phyloP scores from a whole-genome alignment of 192 early-diverging fungal species.

The Linnemannia schmuckeri region DNA sequence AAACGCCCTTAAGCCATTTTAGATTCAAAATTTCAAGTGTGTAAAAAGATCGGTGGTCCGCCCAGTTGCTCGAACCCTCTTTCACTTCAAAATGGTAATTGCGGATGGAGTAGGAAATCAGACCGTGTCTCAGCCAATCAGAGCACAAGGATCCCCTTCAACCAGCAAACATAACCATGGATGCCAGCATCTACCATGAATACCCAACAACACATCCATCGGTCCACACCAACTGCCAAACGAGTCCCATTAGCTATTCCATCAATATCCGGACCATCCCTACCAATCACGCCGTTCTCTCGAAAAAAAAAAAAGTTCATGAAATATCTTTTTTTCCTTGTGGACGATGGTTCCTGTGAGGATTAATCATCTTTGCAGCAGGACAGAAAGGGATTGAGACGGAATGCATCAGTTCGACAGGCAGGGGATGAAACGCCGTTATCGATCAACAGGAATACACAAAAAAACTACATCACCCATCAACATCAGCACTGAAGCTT shows the following conservation, averaged over 20 bases:
- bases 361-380: not conserved
- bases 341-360: not conserved
- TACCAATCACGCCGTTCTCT: not conserved
- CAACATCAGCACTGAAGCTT: not conserved
- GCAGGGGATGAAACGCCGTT: not conserved
- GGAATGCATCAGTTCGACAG: not conserved
- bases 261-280: not conserved
- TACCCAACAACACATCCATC: slow-evolving; percentile 9
- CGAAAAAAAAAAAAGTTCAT: slow-evolving; percentile 10
- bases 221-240: not conserved
- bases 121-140: slow-evolving; percentile 28
- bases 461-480: not conserved
- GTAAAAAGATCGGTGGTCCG: slow-evolving; percentile 14
- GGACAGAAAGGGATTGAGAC: not conserved
- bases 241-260: not conserved
- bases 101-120: slow-evolving; percentile 10
- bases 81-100: slow-evolving; percentile 52
- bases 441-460: not conserved
- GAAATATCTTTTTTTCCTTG: not conserved
- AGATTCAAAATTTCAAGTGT: not conserved
- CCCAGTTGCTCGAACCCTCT: slow-evolving; percentile 33
- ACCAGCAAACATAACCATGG: not conserved
- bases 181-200: slow-evolving; percentile 14
- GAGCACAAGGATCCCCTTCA: slow-evolving; percentile 15
- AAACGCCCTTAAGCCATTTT: not conserved